These are phyloP conservation scores for Yamadazyma tumulicola DNA, from an alignment of 805 yeast species.

Conservation along the genomic window DNA sequence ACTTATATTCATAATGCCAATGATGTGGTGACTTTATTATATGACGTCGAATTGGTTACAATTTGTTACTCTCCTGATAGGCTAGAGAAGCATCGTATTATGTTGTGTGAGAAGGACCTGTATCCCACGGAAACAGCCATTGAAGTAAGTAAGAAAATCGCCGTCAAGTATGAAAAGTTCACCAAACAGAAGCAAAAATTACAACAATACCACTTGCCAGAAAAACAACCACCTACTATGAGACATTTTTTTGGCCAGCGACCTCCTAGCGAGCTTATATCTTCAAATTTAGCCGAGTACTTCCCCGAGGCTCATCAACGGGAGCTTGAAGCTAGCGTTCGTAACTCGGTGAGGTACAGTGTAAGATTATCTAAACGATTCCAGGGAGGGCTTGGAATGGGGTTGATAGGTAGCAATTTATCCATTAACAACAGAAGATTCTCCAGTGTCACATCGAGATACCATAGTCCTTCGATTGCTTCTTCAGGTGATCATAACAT, in stretches of 20 bases:
- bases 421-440: slow-evolving; percentile 16
- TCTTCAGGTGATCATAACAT: slow-evolving; percentile 15
- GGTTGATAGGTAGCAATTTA: slow-evolving; percentile 13
- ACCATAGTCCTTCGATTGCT: slow-evolving; percentile 9
- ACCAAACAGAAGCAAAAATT: slow-evolving; percentile 19
- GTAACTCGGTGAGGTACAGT: slow-evolving; percentile 81
- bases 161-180: slow-evolving; percentile 26
- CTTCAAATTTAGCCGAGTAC: slow-evolving; percentile 83
- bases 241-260: slow-evolving; percentile 75
- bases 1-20: slow-evolving; percentile 52
- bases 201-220: slow-evolving; percentile 23
- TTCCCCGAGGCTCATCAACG: slow-evolving; percentile 80
- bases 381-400: slow-evolving; percentile 12
- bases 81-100: slow-evolving; percentile 63
- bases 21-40: slow-evolving; percentile 43
- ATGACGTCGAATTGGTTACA: slow-evolving; percentile 78
- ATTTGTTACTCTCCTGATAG: slow-evolving; percentile 76
- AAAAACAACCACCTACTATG: slow-evolving; percentile 18
- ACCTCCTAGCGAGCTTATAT: slow-evolving; percentile 90
- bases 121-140: slow-evolving; percentile 62
- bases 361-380: slow-evolving; percentile 51
- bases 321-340: slow-evolving; percentile 72
- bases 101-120: slow-evolving; percentile 63
- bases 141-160: slow-evolving; percentile 49
- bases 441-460: slow-evolving; percentile 12